A percentile compares a stretch with the other conserved stretches of the same genome.
Evolutionary conservation across 768 basidiomycete genomes (phyloP).

Genomic region (Phanerochaete carnosa): DNA sequence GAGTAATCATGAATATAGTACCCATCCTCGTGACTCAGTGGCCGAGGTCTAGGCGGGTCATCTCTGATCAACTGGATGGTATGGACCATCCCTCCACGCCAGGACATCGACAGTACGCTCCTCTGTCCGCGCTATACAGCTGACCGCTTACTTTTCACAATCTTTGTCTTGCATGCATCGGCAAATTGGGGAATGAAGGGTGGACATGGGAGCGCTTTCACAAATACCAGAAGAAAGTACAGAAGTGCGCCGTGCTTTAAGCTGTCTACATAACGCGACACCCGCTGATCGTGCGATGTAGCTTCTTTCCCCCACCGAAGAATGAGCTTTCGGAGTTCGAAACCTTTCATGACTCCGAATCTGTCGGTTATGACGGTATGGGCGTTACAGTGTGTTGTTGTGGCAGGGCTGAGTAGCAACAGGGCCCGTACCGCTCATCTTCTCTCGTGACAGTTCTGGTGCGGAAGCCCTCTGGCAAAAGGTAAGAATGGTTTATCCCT

Average conservation of each 20-base stretch:
- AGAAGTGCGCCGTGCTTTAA: slow-evolving; percentile 2
- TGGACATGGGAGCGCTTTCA: slow-evolving; percentile 11
- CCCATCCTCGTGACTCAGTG: too few species aligned
- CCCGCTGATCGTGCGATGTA: not conserved
- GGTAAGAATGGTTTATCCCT: not conserved
- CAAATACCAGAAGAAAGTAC: not conserved
- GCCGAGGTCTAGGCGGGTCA: slow-evolving; percentile 6
- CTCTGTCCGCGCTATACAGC: not conserved
- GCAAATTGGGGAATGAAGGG: slow-evolving; percentile 7
- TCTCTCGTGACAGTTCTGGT: not conserved
- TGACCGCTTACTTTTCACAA: not conserved
- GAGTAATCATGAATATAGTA: not conserved
- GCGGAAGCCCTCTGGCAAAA: not conserved
- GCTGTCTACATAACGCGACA: not conserved
- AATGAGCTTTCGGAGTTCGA: not conserved
- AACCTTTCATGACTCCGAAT: not conserved
- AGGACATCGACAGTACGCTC: slow-evolving; percentile 1
- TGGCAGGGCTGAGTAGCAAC: not conserved
- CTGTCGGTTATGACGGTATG: not conserved
- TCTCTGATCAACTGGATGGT: slow-evolving; percentile 7
- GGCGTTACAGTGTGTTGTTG: not conserved
- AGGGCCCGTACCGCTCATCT: not conserved
- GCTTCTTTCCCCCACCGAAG: not conserved
- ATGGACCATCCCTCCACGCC: not conserved
- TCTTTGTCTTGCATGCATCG: not conserved